Base-by-base conservation (phyloP, 108 stramenopile species). In the Pseudonitzschia multistriata region DNA sequence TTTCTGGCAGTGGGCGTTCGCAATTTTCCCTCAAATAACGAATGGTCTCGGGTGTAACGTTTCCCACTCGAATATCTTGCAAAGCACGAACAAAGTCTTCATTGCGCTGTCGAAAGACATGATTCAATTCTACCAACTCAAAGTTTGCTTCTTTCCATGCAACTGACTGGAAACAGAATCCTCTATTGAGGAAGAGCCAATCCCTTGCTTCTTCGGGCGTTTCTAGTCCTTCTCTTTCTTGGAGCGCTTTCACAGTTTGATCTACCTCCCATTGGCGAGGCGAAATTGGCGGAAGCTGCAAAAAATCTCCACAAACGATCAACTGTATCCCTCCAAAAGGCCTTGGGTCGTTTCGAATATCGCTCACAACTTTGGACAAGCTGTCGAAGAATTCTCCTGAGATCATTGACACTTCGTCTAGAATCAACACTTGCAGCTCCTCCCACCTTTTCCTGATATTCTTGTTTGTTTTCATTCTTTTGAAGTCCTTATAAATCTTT, bases 261-360 rank as follows among this genome's bases (percentile, higher is more conserved):
- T 73, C 62, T 1, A 77, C 71, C 60, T 76, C 72, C 36, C 49
- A n/a, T 42, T 34, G 49, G 11, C 63, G 65, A 24, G 71, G 42
- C 11, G 70, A 28, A 54, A 80, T 80, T 15, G 79, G 79, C 13
- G 79, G 60, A 14, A 75, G 81, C 77, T 97, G 97, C 63, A 95
- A 89, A 56, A 97, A 96, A 62, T 97, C 97, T 11, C 97, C 97
- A 71, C 90, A 89, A 33, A 96, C 74, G n/a, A 97, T 78, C 45
- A 97, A 52, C 74, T 96, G 93, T 27, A 97, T 69, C 50, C 95
- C 95, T 10, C 97, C 97, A 79, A 97, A 96, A 3, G 94, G 90
- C 29, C 67, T 31, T 28, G 80, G 76, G 60, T 68, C 48, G 6
- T 67, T 52, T 2, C 80, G 80, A 31, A 81, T 55, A 14, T 74